Evolutionary conservation across 2,329 filamentous ascomycete species (phyloP).

Genomic region (Pseudogymnoascus sp.): DNA sequence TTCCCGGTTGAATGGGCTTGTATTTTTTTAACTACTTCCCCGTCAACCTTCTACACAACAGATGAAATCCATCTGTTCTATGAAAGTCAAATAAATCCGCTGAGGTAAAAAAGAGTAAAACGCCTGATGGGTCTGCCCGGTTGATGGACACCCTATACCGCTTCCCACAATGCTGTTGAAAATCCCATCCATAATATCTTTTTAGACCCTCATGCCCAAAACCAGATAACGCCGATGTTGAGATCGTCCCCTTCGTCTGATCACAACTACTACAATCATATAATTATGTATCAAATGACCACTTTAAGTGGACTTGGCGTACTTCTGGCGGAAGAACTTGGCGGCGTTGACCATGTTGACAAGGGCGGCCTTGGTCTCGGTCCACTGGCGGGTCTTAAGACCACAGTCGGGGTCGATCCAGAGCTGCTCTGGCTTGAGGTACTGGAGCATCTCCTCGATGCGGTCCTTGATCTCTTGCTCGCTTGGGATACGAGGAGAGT

Average conservation of each 20-base stretch:
- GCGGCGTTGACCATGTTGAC: constrained; percentile 97
- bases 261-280: constrained; percentile 1
- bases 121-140: neutral
- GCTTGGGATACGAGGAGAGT: constrained; percentile 93
- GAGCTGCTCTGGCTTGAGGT: constrained; percentile 96
- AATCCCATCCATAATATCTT: constrained; percentile 17
- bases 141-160: constrained; percentile 8
- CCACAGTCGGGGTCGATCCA: constrained; percentile 99
- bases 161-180: constrained; percentile 10
- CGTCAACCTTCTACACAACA: constrained; percentile 6
- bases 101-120: constrained; percentile 2
- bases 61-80: constrained; percentile 4
- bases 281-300: constrained; percentile 6
- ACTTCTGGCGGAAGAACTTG: constrained; percentile 91
- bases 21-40: constrained; percentile 7
- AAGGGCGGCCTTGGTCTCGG: constrained; percentile 94
- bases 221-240: constrained; percentile 39
- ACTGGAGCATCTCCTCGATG: constrained; percentile 94
- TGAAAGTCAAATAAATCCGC: constrained; percentile 8
- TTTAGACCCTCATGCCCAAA: constrained; percentile 16
- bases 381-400: constrained; percentile 98
- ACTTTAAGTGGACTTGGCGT: constrained; percentile 48
- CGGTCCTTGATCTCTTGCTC: constrained; percentile 98
- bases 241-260: constrained; percentile 33
- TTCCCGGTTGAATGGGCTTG: constrained; percentile 9